Percentiles rank a stretch among this genome's conserved stretches.
Conservation (phyloP, 306 rosid genomes). For the Pyrus betulifolia region DNA sequence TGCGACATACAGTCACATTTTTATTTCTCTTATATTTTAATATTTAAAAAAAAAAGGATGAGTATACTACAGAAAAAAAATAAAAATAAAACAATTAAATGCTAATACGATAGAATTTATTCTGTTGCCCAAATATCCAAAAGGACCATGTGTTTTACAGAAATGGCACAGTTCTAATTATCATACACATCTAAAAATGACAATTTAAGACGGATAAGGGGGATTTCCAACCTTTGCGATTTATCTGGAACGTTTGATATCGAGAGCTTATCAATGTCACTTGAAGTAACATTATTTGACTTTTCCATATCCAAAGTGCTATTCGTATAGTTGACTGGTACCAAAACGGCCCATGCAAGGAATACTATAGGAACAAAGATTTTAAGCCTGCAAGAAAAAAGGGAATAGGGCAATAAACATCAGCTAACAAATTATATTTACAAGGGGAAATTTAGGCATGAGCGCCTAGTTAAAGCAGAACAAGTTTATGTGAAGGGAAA, state of each 20-base stretch:
- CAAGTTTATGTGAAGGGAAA: background rate
- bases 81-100: background rate
- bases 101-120: background rate
- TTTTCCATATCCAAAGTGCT: constrained; percentile 13
- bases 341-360: constrained; percentile 75
- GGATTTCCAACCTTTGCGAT: constrained; percentile 51
- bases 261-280: constrained; percentile 80
- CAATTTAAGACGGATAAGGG: background rate
- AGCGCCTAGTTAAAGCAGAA: background rate
- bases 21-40: background rate
- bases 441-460: background rate
- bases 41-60: background rate
- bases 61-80: no score
- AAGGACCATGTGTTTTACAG: background rate
- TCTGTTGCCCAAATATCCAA: background rate
- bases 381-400: constrained; percentile 63
- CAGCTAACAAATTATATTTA: background rate
- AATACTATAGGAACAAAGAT: constrained; percentile 85
- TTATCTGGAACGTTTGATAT: constrained; percentile 48
- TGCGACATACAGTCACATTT: constrained; percentile 21
- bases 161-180: background rate
- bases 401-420: background rate
- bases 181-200: background rate
- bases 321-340: constrained; percentile 76
- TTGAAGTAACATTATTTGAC: constrained; percentile 54